Evolutionary conservation across 345 rosid genomes (phyloP).

Genomic region (Geranium brycei): DNA sequence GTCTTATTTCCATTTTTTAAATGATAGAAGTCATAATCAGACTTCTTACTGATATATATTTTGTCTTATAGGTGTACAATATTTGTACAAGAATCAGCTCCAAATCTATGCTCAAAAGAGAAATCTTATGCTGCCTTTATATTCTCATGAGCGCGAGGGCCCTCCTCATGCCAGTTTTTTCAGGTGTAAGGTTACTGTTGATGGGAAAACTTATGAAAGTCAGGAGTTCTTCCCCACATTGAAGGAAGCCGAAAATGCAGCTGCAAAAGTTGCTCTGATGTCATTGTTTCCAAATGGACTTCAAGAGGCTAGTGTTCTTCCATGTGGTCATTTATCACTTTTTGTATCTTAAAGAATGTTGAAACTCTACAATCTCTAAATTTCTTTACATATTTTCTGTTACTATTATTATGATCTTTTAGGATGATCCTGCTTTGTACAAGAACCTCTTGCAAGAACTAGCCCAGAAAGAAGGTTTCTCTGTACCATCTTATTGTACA

Average conservation of each 20-base stretch:
- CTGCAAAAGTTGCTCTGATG: constrained; percentile 29
- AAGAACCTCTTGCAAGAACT: constrained; percentile 36
- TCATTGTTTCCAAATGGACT: constrained; percentile 11
- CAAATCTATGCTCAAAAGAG: constrained; percentile 28
- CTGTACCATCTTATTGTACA: constrained; percentile 21
- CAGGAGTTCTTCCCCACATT: constrained; percentile 13
- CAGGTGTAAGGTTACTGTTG: constrained; percentile 23
- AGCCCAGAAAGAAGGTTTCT: constrained; percentile 21
- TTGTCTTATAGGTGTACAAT: constrained; percentile 11
- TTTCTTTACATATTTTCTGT: background rate
- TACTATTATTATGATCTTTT: background rate
- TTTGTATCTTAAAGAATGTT: background rate
- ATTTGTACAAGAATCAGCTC: constrained; percentile 19
- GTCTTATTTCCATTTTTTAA: background rate
- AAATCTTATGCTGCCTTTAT: constrained; percentile 17
- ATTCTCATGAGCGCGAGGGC: constrained; percentile 23
- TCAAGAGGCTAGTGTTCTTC: constrained; percentile 19
- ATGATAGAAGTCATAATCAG: too few relatives aligned
- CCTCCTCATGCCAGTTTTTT: constrained; percentile 29
- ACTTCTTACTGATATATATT: background rate
- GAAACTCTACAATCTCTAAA: background rate
- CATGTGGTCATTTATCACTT: background rate
- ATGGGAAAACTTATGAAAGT: constrained; percentile 21
- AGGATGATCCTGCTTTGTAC: constrained; percentile 24
- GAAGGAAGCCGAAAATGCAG: constrained; percentile 31